These are phyloP conservation scores for Trametes meyenii DNA, from an alignment of 768 basidiomycete genomes.

Conservation along the genomic window DNA sequence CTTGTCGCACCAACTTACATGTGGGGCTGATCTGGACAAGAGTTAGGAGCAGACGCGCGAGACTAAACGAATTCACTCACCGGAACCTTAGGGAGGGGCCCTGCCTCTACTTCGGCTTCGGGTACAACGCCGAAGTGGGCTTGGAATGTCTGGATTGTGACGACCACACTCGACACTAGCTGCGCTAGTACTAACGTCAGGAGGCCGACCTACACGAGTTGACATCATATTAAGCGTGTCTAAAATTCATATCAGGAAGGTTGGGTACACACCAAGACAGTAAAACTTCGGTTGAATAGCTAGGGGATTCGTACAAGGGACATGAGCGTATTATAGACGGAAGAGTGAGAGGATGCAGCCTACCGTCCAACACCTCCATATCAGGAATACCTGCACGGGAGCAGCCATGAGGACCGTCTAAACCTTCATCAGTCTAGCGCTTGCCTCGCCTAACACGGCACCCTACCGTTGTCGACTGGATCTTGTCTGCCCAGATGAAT, in stretches of 20 bases:
- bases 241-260: neutral
- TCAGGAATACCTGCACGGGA: conserved; percentile 34
- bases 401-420: conserved; percentile 30
- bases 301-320: neutral
- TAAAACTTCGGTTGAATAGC: conserved; percentile 20
- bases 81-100: conserved; percentile 18
- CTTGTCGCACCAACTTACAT: conserved; percentile 11
- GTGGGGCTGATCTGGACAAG: conserved; percentile 10
- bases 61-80: neutral
- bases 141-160: conserved; percentile 22
- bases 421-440: neutral
- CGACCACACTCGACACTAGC: conserved; percentile 16
- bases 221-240: neutral
- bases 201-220: conserved; percentile 7
- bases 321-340: neutral
- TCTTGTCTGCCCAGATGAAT: conserved; percentile 26
- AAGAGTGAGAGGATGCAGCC: neutral
- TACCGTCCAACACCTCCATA: conserved; percentile 35
- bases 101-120: conserved; percentile 10
- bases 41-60: neutral
- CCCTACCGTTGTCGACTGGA: conserved; percentile 24
- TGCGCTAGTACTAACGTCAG: conserved; percentile 14
- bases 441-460: neutral
- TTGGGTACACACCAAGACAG: conserved; percentile 19
- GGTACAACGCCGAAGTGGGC: conserved; percentile 22